Percentiles rank a stretch among this genome's conserved stretches.
Evolutionary conservation across 108 stramenopile genomes (phyloP).

Genomic region (Fragilariopsis cylindrus): DNA sequence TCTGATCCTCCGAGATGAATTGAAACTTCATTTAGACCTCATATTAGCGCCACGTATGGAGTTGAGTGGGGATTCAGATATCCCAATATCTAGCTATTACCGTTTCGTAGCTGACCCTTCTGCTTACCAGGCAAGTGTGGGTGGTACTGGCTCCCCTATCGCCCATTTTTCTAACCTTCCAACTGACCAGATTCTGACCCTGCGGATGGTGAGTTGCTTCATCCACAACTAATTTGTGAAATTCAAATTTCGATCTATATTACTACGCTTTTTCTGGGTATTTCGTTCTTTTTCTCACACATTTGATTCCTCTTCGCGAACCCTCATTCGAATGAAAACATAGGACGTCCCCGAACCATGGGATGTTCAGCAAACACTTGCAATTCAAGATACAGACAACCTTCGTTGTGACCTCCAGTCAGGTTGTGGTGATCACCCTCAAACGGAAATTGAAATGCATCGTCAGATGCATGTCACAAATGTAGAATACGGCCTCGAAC

Average conservation of each 20-base stretch:
- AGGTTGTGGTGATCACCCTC: slow-evolving; percentile 65
- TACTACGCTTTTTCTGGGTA: too few relatives aligned
- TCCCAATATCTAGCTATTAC: slow-evolving; percentile 93
- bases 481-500: slow-evolving; percentile 87
- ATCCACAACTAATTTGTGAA: too few relatives aligned
- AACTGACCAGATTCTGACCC: slow-evolving; percentile 86
- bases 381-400: slow-evolving; percentile 96
- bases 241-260: too few relatives aligned
- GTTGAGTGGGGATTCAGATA: slow-evolving; percentile 56
- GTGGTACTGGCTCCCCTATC: slow-evolving; percentile 38
- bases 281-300: too few relatives aligned
- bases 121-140: slow-evolving; percentile 28
- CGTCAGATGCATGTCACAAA: slow-evolving; percentile 45
- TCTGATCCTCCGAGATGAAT: slow-evolving; percentile 65
- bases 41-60: slow-evolving; percentile 63
- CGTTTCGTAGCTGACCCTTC: slow-evolving; percentile 86
- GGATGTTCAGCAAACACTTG: slow-evolving; percentile 88
- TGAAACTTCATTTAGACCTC: slow-evolving; percentile 71
- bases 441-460: slow-evolving; percentile 16
- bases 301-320: too few relatives aligned
- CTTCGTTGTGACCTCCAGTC: slow-evolving; percentile 79
- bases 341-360: slow-evolving; percentile 93
- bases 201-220: slow-evolving; percentile 51
- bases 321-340: too few relatives aligned
- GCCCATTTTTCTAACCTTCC: slow-evolving; percentile 89